Conservation (phyloP, 176 grass and related monocot genomes). For the Miscanthus lutarioriparius region DNA sequence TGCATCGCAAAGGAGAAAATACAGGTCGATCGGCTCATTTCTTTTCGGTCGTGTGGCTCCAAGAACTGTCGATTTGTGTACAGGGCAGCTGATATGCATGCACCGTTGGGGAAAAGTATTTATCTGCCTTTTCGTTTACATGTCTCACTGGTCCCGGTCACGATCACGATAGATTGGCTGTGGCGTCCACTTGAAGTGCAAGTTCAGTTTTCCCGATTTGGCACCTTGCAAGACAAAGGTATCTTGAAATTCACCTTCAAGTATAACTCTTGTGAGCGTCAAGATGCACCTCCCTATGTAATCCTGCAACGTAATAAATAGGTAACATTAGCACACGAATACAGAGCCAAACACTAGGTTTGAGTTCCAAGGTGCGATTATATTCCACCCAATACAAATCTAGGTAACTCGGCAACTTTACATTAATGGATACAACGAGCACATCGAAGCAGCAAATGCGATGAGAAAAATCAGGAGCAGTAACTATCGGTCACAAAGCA, state of each 20-base stretch:
- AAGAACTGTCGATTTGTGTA: slow-evolving; percentile 4
- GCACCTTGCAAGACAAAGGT: slow-evolving; percentile 76
- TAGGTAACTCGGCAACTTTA: neutral
- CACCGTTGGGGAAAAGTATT: neutral
- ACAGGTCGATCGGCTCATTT: neutral
- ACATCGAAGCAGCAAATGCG: neutral
- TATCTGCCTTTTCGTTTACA: slow-evolving; percentile 16
- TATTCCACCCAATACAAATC: neutral
- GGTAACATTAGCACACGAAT: neutral
- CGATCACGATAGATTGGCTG: slow-evolving; percentile 88
- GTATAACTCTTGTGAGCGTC: slow-evolving; percentile 81
- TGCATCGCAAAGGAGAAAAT: neutral
- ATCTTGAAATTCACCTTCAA: slow-evolving; percentile 87
- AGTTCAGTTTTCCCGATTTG: slow-evolving; percentile 89
- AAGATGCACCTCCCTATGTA: slow-evolving; percentile 95
- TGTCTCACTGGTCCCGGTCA: slow-evolving; percentile 44
- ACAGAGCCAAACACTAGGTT: neutral
- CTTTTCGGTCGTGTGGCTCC: neutral
- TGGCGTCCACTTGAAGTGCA: slow-evolving; percentile 87
- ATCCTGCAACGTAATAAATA: slow-evolving; percentile 51
- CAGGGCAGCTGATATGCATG: slow-evolving; percentile 17
- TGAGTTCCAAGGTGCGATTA: neutral
- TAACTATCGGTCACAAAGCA: neutral
- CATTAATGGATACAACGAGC: neutral
- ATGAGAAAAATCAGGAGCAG: neutral